These are phyloP conservation scores for Dalbergia cochinchinensis DNA, from an alignment of 306 rosid species.

Conservation along the genomic window DNA sequence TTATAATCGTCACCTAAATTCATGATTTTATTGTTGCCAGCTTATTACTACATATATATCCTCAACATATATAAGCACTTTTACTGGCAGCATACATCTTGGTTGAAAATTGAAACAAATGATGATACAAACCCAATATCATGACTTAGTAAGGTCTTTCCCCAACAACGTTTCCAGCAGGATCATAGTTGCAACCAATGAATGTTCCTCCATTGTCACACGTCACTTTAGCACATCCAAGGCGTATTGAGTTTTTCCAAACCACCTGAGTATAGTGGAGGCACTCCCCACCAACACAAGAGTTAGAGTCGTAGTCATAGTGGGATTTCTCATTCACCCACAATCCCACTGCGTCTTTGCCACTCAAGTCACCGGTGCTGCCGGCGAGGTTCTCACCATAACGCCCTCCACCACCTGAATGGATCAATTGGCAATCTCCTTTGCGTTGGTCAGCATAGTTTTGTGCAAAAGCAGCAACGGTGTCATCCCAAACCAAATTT, in stretches of 20 bases:
- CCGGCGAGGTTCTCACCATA: slow-evolving; percentile 55
- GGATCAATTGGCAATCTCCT: slow-evolving; percentile 25
- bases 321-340: slow-evolving; percentile 56
- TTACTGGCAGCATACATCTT: neutral
- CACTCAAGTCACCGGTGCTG: slow-evolving; percentile 40
- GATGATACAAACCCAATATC: neutral
- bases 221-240: slow-evolving; percentile 58
- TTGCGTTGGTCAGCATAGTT: slow-evolving; percentile 34
- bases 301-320: slow-evolving; percentile 55
- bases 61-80: neutral
- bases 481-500: slow-evolving; percentile 33
- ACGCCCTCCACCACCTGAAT: slow-evolving; percentile 34
- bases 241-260: slow-evolving; percentile 50
- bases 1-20: neutral
- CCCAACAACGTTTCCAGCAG: slow-evolving; percentile 36
- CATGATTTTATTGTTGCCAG: neutral
- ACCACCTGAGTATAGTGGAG: slow-evolving; percentile 68
- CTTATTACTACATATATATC: no score
- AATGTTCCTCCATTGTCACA: slow-evolving; percentile 28
- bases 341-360: slow-evolving; percentile 49
- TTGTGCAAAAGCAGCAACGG: slow-evolving; percentile 35
- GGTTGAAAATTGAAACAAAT: no score
- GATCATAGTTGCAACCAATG: slow-evolving; percentile 50
- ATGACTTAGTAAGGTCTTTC: slow-evolving; percentile 41
- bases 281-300: slow-evolving; percentile 51